These are phyloP conservation scores for Spinacia oleracea DNA, from an alignment of 179 eudicot species.

Conservation along the genomic window DNA sequence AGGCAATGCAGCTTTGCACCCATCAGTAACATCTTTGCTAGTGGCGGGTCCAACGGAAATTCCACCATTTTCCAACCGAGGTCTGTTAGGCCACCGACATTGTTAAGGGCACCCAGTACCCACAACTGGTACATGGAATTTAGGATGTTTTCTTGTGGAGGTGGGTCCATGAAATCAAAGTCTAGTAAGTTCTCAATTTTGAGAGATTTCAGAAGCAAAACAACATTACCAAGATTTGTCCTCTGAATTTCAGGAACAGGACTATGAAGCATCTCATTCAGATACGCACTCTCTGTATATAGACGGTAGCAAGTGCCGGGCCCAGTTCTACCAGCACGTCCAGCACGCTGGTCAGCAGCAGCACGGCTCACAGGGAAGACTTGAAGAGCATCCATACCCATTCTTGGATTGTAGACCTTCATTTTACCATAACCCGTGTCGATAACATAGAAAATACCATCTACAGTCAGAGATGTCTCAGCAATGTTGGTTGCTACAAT, in stretches of 20 bases:
- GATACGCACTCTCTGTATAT: too few species aligned
- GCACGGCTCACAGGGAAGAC: constrained; percentile 49
- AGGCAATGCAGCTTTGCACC: constrained; percentile 69
- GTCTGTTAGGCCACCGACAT: constrained; percentile 69
- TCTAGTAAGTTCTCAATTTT: constrained; percentile 70
- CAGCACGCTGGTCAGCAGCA: constrained; percentile 51
- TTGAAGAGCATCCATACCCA: constrained; percentile 57
- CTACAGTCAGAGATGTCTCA: constrained; percentile 47
- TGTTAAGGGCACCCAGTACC: constrained; percentile 88
- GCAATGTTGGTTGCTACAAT: constrained; percentile 55
- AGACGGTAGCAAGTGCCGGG: constrained; percentile 57
- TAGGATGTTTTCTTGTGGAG: constrained; percentile 93
- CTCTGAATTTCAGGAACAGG: constrained; percentile 55
- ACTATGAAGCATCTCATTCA: too few species aligned
- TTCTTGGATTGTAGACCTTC: constrained; percentile 51
- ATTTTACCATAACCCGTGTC: constrained; percentile 52
- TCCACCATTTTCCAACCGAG: constrained; percentile 97
- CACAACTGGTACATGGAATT: constrained; percentile 96
- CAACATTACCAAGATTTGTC: constrained; percentile 49
- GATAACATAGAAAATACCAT: constrained; percentile 49
- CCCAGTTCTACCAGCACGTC: constrained; percentile 57
- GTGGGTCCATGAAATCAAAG: constrained; percentile 98
- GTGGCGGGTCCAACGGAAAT: constrained; percentile 89
- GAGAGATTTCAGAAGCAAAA: constrained; percentile 46
- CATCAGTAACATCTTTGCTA: constrained; percentile 84